Evolutionary conservation across 768 basidiomycete species (phyloP), one percentile per base, ranked within the genome.

Genomic region (Boletus sensibilis): DNA sequence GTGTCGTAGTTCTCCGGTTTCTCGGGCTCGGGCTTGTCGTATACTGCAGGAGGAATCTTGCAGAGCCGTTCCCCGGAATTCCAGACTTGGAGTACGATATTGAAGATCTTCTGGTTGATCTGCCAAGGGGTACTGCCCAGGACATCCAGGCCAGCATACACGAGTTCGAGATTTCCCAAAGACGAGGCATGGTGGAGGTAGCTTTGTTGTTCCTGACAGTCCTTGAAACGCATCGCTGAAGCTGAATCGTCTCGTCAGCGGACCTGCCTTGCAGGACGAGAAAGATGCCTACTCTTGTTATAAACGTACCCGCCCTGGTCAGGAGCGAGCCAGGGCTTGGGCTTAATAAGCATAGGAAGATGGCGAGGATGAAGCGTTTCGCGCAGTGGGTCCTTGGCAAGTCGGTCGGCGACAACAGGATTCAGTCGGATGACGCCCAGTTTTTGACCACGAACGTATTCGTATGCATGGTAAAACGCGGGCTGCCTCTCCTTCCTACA

Each of bases 341-440:
- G 96, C 58, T 86, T 85, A 25, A 95, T 82, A 8, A 99, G 80
- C 97, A 98, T 99, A 10, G 96, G 96, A 23, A 99, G 79, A 71
- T 96, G 92, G 2, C 94, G 90, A 16, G 96, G 94, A 73, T 96
- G 94, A 18, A 98, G 76, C 0, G 88, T 83, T 51, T 85, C 80
- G 13, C 77, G 74, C 20, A 94, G 66, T 39, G 73, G 78, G 57
- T 98, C 95, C 55, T 82, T 84, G 3, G 91, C 85, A 52, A 98
- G 75, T 3, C 88, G 82, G 14, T 89, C 85, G 4, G 86, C 76
- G 6, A 98, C 88, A 5, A 79, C 84, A 0, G 88, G 85, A 70
- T 98, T 96, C 56, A 96, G 74, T 67, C 85, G 85, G 69, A 98
- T 87, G 21, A 98, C 84, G 29, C 96, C 96, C n/a, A 97, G 80